A percentile compares a stretch with the other conserved stretches of the same genome.
Evolutionary conservation across 257 asterid genomes (phyloP).

Genomic region (Solanum lycopersicoides): DNA sequence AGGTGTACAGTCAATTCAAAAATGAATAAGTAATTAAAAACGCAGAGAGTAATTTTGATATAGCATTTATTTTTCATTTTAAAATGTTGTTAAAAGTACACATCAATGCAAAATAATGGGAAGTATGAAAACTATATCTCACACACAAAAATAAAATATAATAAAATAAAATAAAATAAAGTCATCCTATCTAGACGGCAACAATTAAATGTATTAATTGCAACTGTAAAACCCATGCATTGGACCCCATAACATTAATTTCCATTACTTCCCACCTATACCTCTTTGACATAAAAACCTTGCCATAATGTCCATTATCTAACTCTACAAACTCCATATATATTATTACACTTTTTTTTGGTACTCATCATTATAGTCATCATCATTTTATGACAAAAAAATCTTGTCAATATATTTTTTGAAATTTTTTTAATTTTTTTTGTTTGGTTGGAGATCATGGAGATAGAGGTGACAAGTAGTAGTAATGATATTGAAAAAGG

Average conservation of each 20-base stretch:
- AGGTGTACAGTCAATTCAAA: too few species aligned
- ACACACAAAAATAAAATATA: not conserved
- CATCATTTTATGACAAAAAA: not conserved
- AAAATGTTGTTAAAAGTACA: not conserved
- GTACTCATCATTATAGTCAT: not conserved
- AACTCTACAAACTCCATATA: not conserved
- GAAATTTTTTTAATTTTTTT: not conserved
- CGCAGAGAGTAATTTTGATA: not conserved
- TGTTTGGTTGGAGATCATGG: constrained; percentile 4
- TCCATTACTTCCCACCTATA: not conserved
- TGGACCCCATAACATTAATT: constrained; percentile 41
- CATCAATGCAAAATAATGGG: not conserved
- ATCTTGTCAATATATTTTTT: not conserved
- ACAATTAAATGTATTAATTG: constrained; percentile 6
- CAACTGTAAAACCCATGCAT: constrained; percentile 31
- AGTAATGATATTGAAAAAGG: constrained; percentile 22
- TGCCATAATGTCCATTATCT: not conserved
- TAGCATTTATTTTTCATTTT: not conserved
- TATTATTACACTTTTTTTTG: not conserved
- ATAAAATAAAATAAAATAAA: not conserved
- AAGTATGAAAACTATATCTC: not conserved
- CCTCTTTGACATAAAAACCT: not conserved
- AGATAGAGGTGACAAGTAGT: constrained; percentile 36
- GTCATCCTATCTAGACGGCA: not conserved
- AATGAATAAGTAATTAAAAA: too few species aligned